Base-by-base conservation (phyloP, 352 stramenopile species). In the Phytophthora lateralis region DNA sequence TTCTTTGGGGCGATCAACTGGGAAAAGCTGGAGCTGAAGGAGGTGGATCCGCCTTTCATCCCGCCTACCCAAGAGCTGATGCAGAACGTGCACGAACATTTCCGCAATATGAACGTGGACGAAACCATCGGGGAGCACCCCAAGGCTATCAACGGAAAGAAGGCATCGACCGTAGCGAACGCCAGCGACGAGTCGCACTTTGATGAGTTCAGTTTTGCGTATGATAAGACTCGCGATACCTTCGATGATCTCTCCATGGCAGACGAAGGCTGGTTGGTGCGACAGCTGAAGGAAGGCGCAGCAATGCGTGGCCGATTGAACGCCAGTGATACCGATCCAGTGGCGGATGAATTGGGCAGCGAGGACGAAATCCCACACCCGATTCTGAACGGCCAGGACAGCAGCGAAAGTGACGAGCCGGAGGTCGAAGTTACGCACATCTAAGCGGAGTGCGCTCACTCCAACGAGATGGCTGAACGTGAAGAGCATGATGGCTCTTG, bases 61-160 rank as follows among this genome's bases (percentile, higher is more conserved):
- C 87, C 87, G 14, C 80, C 84, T 21, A 85, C 84, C 2, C 71
- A 92, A 43, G 78, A 96, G 45, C 49, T 94, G 14, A 94, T 96
- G 86, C 80, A 90, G 43, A 93, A 96, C 57, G 87, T 96, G 39
- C 85, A 93, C 63, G 84, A 91, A 45, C 87, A 96, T 39, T 96
- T 96, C 71, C 78, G 78, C 37, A 94, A 94, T 71, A 96, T 96
- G 87, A 94, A 93, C 27, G 79, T 96, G 27, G 81, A 89, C 46
- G 85, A 91, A 60, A 87, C 85, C 41, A 88, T 94, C 15, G 85
- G 82, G 37, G 80, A 92, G 37, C 64, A 70, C 42, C 76, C 73
- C 46, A 82, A 93, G 66, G 67, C 68, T 54, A 60, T 86, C 37
- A 85, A 84, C 41, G 77, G 83, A 41, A 82, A 75, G 42, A 90